Evolutionary conservation across 2,329 filamentous ascomycete genomes (phyloP), one percentile per base, ranked within the genome.

Genomic region (Fusarium sp.): DNA sequence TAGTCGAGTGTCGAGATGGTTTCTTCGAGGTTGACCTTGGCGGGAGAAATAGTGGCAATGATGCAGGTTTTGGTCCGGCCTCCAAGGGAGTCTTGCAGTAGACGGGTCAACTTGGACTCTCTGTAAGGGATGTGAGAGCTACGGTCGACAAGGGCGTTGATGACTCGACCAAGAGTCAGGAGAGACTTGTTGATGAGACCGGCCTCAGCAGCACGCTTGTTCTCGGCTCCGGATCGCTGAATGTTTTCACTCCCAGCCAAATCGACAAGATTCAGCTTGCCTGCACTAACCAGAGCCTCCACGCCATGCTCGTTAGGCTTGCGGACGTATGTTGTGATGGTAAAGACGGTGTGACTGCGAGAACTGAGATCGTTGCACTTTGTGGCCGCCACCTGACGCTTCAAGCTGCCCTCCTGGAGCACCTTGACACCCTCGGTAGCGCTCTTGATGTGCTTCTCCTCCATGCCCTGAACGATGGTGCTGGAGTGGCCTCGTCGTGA

Each of bases 321-420:
- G 77, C 96, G 97, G 71, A 93, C 89, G 73, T 93, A 92, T 1
- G 93, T 91, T 1, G 94, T 97, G 58, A 99, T 91, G 7, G 95
- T 98, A 73, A 99, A 99, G 22, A 99, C 91, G 0, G 95, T 99
- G 74, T 99, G 96, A 80, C 93, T 97, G 75, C 95, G 88, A 70
- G 93, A 97, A 77, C 93, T 97, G 52, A 98, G 86, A 71, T 99
- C 95, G 75, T 99, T 99, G 85, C 95, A 99, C 77, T 98, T 98
- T n/a, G 95, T 99, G 5, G 96, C 93, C 6, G 95, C 96, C n/a
- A 99, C 95, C 77, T 99, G 95, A 45, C 95, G 90, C 77, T 93
- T 96, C 78, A 95, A 84, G 76, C 93, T 97, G 61, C 95, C 96
- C 64, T 90, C 85, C 70, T 95, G 92, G 41, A 99, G 85, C 61